Base-by-base conservation (phyloP, 345 rosid species). In the Populus pruinosa region DNA sequence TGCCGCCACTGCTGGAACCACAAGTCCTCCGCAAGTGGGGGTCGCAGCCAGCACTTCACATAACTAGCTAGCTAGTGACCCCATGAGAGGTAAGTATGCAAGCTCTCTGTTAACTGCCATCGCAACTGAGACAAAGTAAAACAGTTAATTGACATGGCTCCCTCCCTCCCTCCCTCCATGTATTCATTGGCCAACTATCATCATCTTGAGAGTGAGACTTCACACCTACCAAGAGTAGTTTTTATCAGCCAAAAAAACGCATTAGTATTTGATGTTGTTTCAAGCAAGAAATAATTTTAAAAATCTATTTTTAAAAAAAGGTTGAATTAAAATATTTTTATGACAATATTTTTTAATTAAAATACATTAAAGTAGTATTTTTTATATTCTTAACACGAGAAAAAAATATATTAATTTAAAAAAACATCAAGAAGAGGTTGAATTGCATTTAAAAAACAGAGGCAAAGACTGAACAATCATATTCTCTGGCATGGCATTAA, bases 41-140 rank as follows among this genome's bases (percentile, higher is more conserved):
- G 75, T 39, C 55, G 36, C 36, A 0, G 36, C 36, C 36, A 33
- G 70, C 75, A 69, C 66, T 66, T 59, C 21, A 55, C 21, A 41
- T 35, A 2, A 12, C 12, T 16, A 5, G 31, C 12, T 8, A 5
- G 31, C 64, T 21, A 17, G 36, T 35, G 27, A 2, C 7, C 50
- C 65, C 67, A 76, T 72, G 77, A 59, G 0, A 59, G 29, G 64
- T 33, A 68, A 73, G 31, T 8, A 21, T 8, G 7, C 8, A 66
- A 9, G 67, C 47, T 71, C 77, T 77, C 77, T 67, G 76, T 53
- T 70, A 27, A 53, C 64, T 66, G 76, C 72, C 75, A 74, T 23
- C 70, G 63, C 23, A 70, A 77, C 64, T 36, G 68, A 38, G 47
- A 43, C n/a, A 17, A 73, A 38, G 66, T 47, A 56, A 64, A 70